These are phyloP conservation scores for Zychaea mexicana DNA, from an alignment of 371 early-diverging fungal genomes.

Conservation along the genomic window DNA sequence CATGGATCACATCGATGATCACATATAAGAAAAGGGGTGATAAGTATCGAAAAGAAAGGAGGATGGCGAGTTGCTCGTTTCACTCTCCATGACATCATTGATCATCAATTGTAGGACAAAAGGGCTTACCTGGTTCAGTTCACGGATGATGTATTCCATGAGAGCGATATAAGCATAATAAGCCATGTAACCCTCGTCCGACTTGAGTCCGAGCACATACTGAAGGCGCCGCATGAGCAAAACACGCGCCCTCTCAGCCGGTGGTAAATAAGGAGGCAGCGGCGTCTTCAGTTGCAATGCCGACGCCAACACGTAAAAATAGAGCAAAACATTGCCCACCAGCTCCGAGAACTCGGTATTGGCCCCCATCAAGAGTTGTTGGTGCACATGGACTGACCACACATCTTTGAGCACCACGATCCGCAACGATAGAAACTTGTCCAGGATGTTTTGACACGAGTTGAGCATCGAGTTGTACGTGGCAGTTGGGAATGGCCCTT, in stretches of 20 bases:
- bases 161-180: conserved; percentile 82
- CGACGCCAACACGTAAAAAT: conserved; percentile 79
- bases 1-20: too few relatives aligned
- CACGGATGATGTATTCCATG: conserved; percentile 78
- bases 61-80: too few relatives aligned
- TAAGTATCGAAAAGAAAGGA: neutral
- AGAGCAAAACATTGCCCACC: conserved; percentile 70
- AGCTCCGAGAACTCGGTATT: conserved; percentile 65
- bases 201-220: conserved; percentile 47
- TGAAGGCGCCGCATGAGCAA: conserved; percentile 51
- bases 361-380: conserved; percentile 58
- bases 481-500: conserved; percentile 75
- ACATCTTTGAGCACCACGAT: conserved; percentile 65
- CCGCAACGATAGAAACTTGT: conserved; percentile 71
- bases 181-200: conserved; percentile 68
- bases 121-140: conserved; percentile 54
- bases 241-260: conserved; percentile 54
- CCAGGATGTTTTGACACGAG: conserved; percentile 76
- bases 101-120: too few relatives aligned
- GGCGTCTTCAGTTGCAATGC: conserved; percentile 81
- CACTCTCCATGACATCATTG: neutral
- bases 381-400: conserved; percentile 54
- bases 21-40: too few relatives aligned
- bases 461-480: conserved; percentile 67
- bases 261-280: conserved; percentile 80